Conservation (phyloP, 495 filamentous ascomycete species). For the Aspergillus haitiensis region DNA sequence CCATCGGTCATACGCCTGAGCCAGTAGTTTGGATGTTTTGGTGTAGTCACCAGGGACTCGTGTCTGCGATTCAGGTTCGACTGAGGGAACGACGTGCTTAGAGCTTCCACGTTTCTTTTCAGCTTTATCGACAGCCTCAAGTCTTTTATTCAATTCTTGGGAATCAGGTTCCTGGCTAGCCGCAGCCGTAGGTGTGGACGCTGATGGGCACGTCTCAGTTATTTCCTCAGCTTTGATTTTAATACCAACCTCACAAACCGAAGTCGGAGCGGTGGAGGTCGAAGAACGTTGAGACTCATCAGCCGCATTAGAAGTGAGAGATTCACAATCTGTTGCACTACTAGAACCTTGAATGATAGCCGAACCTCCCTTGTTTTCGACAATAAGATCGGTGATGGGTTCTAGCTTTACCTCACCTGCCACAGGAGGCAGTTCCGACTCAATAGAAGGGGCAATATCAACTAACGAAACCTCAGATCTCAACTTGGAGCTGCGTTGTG, state of each 20-base stretch:
- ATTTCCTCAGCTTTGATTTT: slow-evolving; percentile 33
- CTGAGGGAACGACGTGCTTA: slow-evolving; percentile 41
- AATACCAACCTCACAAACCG: slow-evolving; percentile 32
- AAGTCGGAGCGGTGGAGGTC: slow-evolving; percentile 41
- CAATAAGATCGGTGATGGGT: slow-evolving; percentile 13
- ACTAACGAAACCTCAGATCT: slow-evolving; percentile 41
- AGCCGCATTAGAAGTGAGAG: slow-evolving; percentile 30
- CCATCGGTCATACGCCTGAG: slow-evolving; percentile 75
- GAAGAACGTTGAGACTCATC: slow-evolving; percentile 44
- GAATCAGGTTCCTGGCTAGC: slow-evolving; percentile 25
- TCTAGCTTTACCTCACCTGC: slow-evolving; percentile 19
- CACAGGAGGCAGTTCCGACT: slow-evolving; percentile 15
- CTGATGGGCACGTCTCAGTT: slow-evolving; percentile 14
- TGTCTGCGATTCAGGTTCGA: slow-evolving; percentile 45
- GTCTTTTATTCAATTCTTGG: slow-evolving; percentile 29
- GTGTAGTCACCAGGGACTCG: slow-evolving; percentile 76
- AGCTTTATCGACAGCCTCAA: slow-evolving; percentile 14
- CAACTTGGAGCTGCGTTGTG: slow-evolving; percentile 41
- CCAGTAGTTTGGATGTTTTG: slow-evolving; percentile 68
- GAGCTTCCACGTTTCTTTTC: slow-evolving; percentile 23
- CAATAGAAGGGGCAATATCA: slow-evolving; percentile 25
- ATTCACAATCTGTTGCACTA: slow-evolving; percentile 30
- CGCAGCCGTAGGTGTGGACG: slow-evolving; percentile 16
- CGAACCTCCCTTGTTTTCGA: not conserved
- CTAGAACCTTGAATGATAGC: slow-evolving; percentile 11